A percentile compares a stretch with the other conserved stretches of the same genome.
phyloP scores from a whole-genome alignment of 108 stramenopile species.

The Bacterosira constricta region DNA sequence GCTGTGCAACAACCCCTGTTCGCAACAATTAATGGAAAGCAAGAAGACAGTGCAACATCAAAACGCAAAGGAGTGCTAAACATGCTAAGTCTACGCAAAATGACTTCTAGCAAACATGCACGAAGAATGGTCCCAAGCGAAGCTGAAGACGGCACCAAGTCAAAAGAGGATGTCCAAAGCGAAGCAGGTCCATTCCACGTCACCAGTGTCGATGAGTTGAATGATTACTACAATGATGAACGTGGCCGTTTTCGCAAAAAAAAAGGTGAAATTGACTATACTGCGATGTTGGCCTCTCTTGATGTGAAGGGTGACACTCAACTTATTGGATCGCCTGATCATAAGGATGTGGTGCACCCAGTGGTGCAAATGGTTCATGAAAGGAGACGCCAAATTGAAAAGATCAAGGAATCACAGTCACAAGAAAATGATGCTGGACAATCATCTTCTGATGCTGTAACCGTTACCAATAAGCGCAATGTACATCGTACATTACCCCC shows the following conservation, averaged over 20 bases:
- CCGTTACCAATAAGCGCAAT: neutral
- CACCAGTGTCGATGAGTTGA: slow-evolving; percentile 40
- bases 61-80: slow-evolving; percentile 15
- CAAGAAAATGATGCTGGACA: neutral
- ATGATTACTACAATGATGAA: slow-evolving; percentile 61
- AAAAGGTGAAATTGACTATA: slow-evolving; percentile 57
- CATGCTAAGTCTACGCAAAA: slow-evolving; percentile 5
- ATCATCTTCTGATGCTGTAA: slow-evolving; percentile 14
- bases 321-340: slow-evolving; percentile 64
- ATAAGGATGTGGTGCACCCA: slow-evolving; percentile 70
- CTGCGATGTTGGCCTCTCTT: slow-evolving; percentile 54
- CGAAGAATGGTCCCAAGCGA: neutral
- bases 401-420: slow-evolving; percentile 20
- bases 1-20: neutral
- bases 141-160: slow-evolving; percentile 2
- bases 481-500: slow-evolving; percentile 31
- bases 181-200: slow-evolving; percentile 27
- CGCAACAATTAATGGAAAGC: neutral
- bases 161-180: neutral
- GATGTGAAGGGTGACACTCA: slow-evolving; percentile 80
- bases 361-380: slow-evolving; percentile 76
- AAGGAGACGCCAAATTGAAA: slow-evolving; percentile 40
- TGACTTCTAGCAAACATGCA: neutral
- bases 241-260: slow-evolving; percentile 49
- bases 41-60: neutral